Percentiles rank a stretch among this genome's conserved stretches.
Conservation (phyloP, 352 stramenopile genomes). For the Pythium sp. region DNA sequence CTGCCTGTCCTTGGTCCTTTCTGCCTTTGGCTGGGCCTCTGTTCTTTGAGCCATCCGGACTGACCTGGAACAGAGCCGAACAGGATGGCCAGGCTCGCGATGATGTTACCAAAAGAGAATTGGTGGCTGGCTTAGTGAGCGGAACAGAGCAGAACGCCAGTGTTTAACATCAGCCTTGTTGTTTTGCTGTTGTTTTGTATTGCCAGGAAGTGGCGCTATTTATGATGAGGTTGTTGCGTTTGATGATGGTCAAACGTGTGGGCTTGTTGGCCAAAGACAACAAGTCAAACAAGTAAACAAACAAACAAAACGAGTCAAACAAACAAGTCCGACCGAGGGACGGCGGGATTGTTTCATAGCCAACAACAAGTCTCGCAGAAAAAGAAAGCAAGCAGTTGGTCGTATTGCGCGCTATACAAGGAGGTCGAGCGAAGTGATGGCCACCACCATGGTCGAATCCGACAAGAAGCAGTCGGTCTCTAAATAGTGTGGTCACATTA, state of each 20-base stretch:
- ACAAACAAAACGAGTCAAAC: too few relatives aligned
- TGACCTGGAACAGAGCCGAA: slow-evolving; percentile 3
- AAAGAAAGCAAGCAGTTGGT: neutral
- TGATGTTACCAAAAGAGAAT: neutral
- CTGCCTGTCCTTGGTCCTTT: neutral
- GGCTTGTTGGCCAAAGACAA: neutral
- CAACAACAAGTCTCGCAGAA: neutral
- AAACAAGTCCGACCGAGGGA: neutral
- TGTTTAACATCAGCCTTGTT: neutral
- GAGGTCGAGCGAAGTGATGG: neutral
- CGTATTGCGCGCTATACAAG: neutral
- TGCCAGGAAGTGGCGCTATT: too few relatives aligned
- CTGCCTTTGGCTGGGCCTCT: neutral
- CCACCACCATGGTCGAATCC: neutral
- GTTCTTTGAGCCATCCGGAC: neutral
- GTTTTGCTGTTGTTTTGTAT: neutral
- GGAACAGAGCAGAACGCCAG: neutral
- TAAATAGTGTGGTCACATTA: slow-evolving; percentile 1
- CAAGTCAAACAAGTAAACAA: too few relatives aligned
- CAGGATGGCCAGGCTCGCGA: neutral
- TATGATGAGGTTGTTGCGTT: neutral
- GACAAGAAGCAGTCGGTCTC: neutral
- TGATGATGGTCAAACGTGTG: neutral
- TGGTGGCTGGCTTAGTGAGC: neutral
- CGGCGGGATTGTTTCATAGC: neutral